These are phyloP conservation scores for Sarocladium brachiariae DNA, from an alignment of 2,329 filamentous ascomycete genomes.

Conservation along the genomic window DNA sequence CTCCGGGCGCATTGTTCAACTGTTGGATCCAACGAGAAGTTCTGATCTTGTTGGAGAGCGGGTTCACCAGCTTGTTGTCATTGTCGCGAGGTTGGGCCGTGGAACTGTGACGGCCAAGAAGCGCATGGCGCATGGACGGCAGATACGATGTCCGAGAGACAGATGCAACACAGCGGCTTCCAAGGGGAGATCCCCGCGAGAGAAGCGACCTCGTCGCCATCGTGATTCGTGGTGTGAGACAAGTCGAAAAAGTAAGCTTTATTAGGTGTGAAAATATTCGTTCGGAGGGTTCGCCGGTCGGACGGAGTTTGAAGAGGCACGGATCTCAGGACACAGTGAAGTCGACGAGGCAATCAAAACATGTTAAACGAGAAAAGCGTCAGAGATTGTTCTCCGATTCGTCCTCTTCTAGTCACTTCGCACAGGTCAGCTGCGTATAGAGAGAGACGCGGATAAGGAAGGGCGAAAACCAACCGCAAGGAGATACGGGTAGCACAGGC, in stretches of 20 bases:
- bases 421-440: background rate
- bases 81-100: background rate
- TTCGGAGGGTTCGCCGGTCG: background rate
- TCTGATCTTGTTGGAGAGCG: too few relatives aligned
- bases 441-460: background rate
- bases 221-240: background rate
- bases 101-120: background rate
- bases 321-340: background rate
- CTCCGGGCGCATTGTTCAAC: slow-evolving; percentile 14
- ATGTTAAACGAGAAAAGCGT: background rate
- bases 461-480: background rate
- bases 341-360: background rate
- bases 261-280: background rate
- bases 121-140: background rate
- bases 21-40: background rate
- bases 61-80: background rate
- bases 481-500: background rate
- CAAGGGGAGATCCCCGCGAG: background rate
- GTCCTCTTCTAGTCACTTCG: background rate
- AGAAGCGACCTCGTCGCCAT: slow-evolving; percentile 3
- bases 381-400: background rate
- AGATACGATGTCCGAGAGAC: background rate
- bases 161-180: background rate
- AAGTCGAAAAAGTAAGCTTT: too few relatives aligned
- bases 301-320: background rate